Evolutionary conservation across 768 basidiomycete species (phyloP), one percentile per base, ranked within the genome.

Genomic region (Hericium erinaceus): DNA sequence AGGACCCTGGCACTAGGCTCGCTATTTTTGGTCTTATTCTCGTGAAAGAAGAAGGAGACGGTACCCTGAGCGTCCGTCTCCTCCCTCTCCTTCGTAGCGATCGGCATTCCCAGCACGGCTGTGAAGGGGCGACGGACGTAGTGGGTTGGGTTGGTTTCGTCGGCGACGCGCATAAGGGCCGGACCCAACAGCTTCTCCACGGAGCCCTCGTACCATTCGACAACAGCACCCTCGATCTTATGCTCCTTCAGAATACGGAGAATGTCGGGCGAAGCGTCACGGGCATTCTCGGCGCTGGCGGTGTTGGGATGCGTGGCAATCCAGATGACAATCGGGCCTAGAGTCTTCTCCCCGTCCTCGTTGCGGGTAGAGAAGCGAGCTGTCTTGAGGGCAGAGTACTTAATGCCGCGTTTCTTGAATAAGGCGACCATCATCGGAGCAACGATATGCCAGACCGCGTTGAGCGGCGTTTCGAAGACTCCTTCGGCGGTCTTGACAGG

Each of bases 1-100:
- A 63, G 60, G 40, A 70, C 66, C 62, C 57, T 65, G 52, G 61
- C 56, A 51, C 72, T 58, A 58, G 63, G 49, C 54, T 51, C 52
- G 66, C 66, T 68, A 26, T 55, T 11, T 60, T 61, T 66, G 64
- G 44, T 64, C 58, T 58, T 62, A 65, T 64, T 60, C 64, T 69
- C 62, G 63, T 72, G 54, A 7, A 55, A 55, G 39, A 55, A 55
- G 7, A 55, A 48, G 11, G 54, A 24, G 40, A 55, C 26, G 26
- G 16, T 33, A 26, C 54, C 54, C 26, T 55, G 41, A 48, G 54
- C 18, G 48, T 46, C 41, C n/a, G 4, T 22, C 24, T 44, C 26
- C 44, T 48, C 54, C 16, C 37, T 40, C 54, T 46, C 44, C 41
- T 28, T 39, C 4, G 44, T 39, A 37, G 44, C 54, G 44, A 55